Conservation (phyloP, 441 rosid genomes). For the Eruca vesicaria region DNA sequence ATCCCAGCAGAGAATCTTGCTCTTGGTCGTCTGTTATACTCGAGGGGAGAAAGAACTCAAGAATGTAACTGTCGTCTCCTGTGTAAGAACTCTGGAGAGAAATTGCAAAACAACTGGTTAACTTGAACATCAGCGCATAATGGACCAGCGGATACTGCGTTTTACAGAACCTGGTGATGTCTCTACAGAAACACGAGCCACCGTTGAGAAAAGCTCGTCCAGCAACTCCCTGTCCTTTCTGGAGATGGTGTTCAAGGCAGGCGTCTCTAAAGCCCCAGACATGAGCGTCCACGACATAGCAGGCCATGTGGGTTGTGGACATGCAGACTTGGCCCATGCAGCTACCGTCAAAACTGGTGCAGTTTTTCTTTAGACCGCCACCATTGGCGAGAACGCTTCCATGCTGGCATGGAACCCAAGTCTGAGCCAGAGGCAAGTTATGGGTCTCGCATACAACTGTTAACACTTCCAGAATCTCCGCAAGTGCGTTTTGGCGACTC, state of each 20-base stretch:
- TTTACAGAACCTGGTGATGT: constrained; percentile 75
- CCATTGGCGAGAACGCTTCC: constrained; percentile 78
- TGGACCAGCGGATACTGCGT: constrained; percentile 88
- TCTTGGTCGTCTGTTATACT: constrained; percentile 38
- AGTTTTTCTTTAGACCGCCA: constrained; percentile 85
- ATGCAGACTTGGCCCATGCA: constrained; percentile 91
- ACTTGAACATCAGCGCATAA: constrained; percentile 82
- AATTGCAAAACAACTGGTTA: constrained; percentile 70
- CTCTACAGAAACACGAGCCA: constrained; percentile 70
- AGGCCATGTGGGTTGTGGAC: constrained; percentile 85
- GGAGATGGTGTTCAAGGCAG: constrained; percentile 89
- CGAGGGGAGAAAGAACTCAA: constrained; percentile 81
- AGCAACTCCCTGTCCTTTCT: constrained; percentile 87
- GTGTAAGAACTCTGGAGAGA: constrained; percentile 76
- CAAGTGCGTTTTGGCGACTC: constrained; percentile 83
- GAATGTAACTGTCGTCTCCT: constrained; percentile 76
- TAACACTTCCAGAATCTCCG: constrained; percentile 84
- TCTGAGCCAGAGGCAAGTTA: constrained; percentile 90
- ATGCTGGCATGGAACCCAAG: constrained; percentile 95
- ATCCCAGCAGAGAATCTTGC: constrained; percentile 58
- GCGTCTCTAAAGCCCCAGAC: constrained; percentile 93
- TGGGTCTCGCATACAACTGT: constrained; percentile 79
- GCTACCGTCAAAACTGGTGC: constrained; percentile 81
- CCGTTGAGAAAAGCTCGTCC: constrained; percentile 82
- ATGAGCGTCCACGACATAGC: constrained; percentile 80